Evolutionary conservation across 73 alveolate species (phyloP).

Genomic region (Paramecium sexaurelia): DNA sequence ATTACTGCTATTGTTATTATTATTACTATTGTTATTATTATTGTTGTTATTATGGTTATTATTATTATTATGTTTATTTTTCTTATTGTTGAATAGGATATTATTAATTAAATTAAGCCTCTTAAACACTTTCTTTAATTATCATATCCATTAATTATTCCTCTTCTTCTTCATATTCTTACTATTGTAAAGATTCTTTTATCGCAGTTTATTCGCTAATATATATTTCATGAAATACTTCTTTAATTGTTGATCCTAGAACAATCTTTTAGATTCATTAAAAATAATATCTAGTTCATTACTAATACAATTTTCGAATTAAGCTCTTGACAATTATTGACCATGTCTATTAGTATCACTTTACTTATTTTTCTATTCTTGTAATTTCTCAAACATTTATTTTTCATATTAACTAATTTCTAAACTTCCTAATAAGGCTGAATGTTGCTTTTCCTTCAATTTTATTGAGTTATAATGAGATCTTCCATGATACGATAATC

Average conservation of each 20-base stretch:
- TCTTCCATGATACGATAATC: constrained; percentile 94
- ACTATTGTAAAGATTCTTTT: constrained; percentile 21
- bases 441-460: constrained; percentile 73
- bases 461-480: constrained; percentile 96
- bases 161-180: constrained; percentile 69
- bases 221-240: background rate
- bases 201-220: constrained; percentile 27
- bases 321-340: constrained; percentile 74
- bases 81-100: background rate
- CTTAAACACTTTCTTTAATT: constrained; percentile 58
- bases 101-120: background rate
- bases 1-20: background rate
- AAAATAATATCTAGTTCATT: constrained; percentile 81
- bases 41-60: background rate
- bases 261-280: constrained; percentile 76
- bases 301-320: constrained; percentile 72
- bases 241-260: constrained; percentile 44
- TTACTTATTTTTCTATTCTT: constrained; percentile 63
- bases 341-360: constrained; percentile 68
- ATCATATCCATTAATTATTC: constrained; percentile 63
- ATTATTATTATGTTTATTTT: background rate
- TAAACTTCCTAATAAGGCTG: constrained; percentile 69
- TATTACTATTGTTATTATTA: background rate
- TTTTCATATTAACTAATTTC: constrained; percentile 90
- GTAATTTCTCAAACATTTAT: constrained; percentile 69